These are phyloP conservation scores for Sporodiniella umbellata DNA, from an alignment of 371 early-diverging fungal species.

Conservation along the genomic window DNA sequence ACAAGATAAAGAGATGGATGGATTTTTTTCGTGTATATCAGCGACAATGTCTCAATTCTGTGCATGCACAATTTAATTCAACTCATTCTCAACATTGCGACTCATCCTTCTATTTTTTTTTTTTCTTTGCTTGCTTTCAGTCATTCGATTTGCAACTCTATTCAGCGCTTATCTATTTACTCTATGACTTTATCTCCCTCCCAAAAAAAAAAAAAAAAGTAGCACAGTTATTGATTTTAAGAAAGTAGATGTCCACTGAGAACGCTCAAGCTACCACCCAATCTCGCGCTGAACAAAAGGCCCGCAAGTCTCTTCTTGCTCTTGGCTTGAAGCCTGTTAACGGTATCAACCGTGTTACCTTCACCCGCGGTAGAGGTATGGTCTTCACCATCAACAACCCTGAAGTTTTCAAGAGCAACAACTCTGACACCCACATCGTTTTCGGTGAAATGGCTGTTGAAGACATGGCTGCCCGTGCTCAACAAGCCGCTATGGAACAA, in stretches of 20 bases:
- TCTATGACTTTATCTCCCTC: neutral
- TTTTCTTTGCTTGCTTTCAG: no score
- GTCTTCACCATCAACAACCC: slow-evolving; percentile 88
- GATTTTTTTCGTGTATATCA: no score
- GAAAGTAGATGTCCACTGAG: slow-evolving; percentile 17
- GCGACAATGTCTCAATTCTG: no score
- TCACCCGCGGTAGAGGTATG: slow-evolving; percentile 82
- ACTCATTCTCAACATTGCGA: neutral
- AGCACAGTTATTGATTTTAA: no score
- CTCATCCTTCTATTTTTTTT: no score
- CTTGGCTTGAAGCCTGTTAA: slow-evolving; percentile 87
- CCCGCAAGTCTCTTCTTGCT: slow-evolving; percentile 92
- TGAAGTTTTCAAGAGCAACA: slow-evolving; percentile 89
- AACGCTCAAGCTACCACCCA: slow-evolving; percentile 46
- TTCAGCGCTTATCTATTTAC: no score
- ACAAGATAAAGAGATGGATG: neutral
- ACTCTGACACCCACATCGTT: slow-evolving; percentile 93
- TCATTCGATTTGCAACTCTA: no score
- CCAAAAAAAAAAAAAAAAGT: neutral
- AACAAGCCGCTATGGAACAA: slow-evolving; percentile 63
- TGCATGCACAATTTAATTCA: no score
- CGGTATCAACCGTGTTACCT: slow-evolving; percentile 89
- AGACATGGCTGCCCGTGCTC: slow-evolving; percentile 78
- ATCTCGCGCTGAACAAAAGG: slow-evolving; percentile 92
- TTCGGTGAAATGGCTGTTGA: slow-evolving; percentile 95